phyloP scores from a whole-genome alignment of 495 filamentous ascomycete genomes.

The Saxispiralis lemnorum region DNA sequence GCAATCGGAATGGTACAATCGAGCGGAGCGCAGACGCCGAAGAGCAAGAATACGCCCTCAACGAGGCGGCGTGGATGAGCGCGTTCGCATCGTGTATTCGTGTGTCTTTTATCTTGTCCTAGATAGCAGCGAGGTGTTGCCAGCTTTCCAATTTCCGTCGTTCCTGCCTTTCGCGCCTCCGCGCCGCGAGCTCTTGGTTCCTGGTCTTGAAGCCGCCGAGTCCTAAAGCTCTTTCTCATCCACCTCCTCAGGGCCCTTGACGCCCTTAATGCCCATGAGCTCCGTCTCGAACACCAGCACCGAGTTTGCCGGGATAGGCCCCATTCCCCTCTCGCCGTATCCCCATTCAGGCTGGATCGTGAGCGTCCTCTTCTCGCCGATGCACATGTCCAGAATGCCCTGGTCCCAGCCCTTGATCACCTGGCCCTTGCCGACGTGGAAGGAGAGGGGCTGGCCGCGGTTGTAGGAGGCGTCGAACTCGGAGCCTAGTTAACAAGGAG shows the following conservation, averaged over 20 bases:
- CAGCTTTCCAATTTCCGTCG: too few species aligned
- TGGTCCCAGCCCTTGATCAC: conserved; percentile 32
- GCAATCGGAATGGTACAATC: conserved; percentile 4
- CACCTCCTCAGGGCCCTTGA: conserved; percentile 17
- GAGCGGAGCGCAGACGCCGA: neutral
- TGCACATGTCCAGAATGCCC: conserved; percentile 27
- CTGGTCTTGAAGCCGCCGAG: too few species aligned
- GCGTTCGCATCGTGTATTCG: too few species aligned
- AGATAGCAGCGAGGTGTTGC: too few species aligned
- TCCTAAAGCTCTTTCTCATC: conserved; percentile 10
- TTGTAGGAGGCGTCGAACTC: conserved; percentile 31
- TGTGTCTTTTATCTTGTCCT: too few species aligned
- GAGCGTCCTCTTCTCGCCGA: conserved; percentile 27
- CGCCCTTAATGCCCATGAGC: conserved; percentile 24
- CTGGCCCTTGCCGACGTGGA: conserved; percentile 27
- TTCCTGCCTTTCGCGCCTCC: too few species aligned
- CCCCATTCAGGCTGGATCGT: conserved; percentile 28
- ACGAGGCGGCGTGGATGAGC: conserved; percentile 15
- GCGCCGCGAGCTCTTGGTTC: too few species aligned
- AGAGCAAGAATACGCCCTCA: conserved; percentile 9
- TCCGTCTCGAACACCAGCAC: conserved; percentile 28
- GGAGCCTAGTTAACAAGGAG: neutral
- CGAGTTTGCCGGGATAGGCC: conserved; percentile 24
- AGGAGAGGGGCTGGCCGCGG: conserved; percentile 25
- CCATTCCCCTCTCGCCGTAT: conserved; percentile 24